Evolutionary conservation across 2,329 filamentous ascomycete species (phyloP), one percentile per base, ranked within the genome.

Genomic region (Calonectria honghensis): DNA sequence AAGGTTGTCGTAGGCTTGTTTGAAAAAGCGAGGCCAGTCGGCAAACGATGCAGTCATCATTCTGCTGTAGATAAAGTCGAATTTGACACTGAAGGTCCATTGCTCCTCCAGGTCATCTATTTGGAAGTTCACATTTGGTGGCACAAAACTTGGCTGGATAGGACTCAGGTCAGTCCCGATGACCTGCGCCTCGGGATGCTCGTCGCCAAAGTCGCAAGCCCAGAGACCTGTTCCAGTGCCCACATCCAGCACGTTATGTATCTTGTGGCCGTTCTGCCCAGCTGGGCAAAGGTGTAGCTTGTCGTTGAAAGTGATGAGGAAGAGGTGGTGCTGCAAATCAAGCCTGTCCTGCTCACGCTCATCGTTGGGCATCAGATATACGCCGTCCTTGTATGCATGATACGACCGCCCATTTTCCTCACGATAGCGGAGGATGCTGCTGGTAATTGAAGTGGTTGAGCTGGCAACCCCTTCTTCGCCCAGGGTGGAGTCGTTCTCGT

Each of bases 111-210:
- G 73, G 71, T 86, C 84, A 73, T 86, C 85, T 70, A 86, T 79
- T 57, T 86, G 84, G 77, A 89, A 89, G 24, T 81, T 80, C 48
- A 88, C 83, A 72, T 90, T 90, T 1, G 86, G 84, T 0, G 88
- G 87, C 18, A 87, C 85, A 51, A 79, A 84, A 73, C 63, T 64
- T 0, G 83, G 84, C 57, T 85, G 84, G 32, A 85, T 84, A 1
- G 83, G 83, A 4, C 80, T 81, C 4, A 86, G 71, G 64, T 86
- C 84, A 31, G 83, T 80, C 14, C 82, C 82, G 52, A 79, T 74
- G 27, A 81, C 79, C 75, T 78, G 18, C n/a, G 79, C 72, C 27
- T 78, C 75, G 6, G 79, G 80, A 45, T 80, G 75, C n/a, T 73
- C 63, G 18, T 78, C 77, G 50, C 51, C 66, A 73, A 81, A 84